Evolutionary conservation across 2,329 filamentous ascomycete genomes (phyloP).

Genomic region (Tricladium varicosporioides): DNA sequence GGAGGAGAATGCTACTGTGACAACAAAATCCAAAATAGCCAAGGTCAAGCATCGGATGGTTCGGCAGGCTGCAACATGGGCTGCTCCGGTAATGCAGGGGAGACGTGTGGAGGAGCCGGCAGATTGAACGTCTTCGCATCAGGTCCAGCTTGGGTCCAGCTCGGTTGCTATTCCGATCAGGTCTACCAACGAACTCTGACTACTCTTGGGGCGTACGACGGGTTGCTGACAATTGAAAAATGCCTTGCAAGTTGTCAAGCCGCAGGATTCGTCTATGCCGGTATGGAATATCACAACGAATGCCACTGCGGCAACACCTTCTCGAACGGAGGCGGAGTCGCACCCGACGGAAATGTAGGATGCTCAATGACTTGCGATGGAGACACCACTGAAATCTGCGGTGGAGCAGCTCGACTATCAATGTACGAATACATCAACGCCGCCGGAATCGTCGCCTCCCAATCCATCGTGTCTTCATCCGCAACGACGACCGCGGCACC

Average conservation of each 20-base stretch:
- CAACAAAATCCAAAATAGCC: conserved; percentile 15
- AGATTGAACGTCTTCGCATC: neutral
- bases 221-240: neutral
- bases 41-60: conserved; percentile 11
- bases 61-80: conserved; percentile 3
- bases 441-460: neutral
- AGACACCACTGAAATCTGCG: conserved; percentile 26
- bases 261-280: conserved; percentile 22
- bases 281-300: conserved; percentile 32
- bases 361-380: conserved; percentile 23
- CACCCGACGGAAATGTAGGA: conserved; percentile 5
- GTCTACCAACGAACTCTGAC: neutral
- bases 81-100: neutral
- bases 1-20: conserved; percentile 25
- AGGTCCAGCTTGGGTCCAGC: neutral
- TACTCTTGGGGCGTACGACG: neutral
- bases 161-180: neutral
- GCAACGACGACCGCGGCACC: neutral
- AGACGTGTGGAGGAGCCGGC: neutral
- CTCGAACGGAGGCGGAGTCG: conserved; percentile 2
- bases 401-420: conserved; percentile 9
- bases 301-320: conserved; percentile 21
- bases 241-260: neutral
- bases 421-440: conserved; percentile 27
- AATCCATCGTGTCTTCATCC: neutral